Base-by-base conservation (phyloP, 805 yeast genomes). In the Spathaspora boniae region DNA sequence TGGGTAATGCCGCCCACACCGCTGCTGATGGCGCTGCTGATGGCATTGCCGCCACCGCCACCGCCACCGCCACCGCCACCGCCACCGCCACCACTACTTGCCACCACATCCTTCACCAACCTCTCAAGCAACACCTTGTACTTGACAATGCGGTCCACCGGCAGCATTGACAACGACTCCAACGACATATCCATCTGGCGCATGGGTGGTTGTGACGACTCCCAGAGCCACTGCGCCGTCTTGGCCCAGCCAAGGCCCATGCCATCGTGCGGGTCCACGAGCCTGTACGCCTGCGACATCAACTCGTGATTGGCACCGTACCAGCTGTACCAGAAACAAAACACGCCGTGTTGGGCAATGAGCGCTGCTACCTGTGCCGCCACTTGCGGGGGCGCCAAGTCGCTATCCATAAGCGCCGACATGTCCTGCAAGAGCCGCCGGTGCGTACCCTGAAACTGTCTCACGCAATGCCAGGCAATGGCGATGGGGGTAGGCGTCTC, bases 121-220 rank as follows among this genome's bases (percentile, higher is more conserved):
- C 72, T 56, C 20, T 71, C 73, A n/a, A 74, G 43, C n/a, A 78
- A 62, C 23, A 78, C 54, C 36, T 68, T 62, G 47, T 78, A 77
- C 43, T 75, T 74, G 3, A 70, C 53, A 6, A 73, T 57, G 42
- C 83, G 53, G 26, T 70, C 53, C 8, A 75, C 60, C 3, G 85
- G 83, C 51, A 66, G 68, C 45, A 76, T 79, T 19, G 74, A 53
- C 42, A 78, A 59, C 0, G 82, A 76, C 21, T 53, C 46, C 33
- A 79, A 74, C 4, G 82, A 70, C 18, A 76, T 57, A 49, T 79
- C 85, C 47, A 65, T 46, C 2, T 43, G 43, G 24, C 35, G 58
- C 1, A 44, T 46, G 3, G 44, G 45, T 4, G 68, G 64, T 41
- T 74, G 74, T 1, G 71, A 57, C 1, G 69, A 60, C 42, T 71